Conservation (phyloP, 257 asterid species). For the Capsicum baccatum region DNA sequence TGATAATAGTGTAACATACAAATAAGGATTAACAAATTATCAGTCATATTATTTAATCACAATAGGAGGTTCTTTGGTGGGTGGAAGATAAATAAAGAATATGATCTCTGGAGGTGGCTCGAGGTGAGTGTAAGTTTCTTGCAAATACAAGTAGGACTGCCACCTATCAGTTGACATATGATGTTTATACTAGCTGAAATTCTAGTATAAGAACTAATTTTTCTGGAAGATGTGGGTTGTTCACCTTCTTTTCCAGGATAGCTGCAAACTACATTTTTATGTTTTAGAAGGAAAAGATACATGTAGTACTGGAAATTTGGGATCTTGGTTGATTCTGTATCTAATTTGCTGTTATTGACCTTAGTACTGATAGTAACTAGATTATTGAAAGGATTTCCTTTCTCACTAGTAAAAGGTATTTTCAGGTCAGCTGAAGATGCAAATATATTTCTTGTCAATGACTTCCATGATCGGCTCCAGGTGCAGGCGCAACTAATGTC, state of each 20-base stretch:
- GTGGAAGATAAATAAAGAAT: constrained; percentile 11
- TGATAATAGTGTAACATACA: constrained; percentile 9
- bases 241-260: constrained; percentile 3
- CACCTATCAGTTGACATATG: constrained; percentile 14
- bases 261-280: neutral
- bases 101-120: neutral
- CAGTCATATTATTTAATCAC: constrained; percentile 11
- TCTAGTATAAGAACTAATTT: neutral
- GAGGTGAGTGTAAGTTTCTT: constrained; percentile 5
- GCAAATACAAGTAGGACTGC: neutral
- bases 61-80: constrained; percentile 9
- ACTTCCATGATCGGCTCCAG: constrained; percentile 94
- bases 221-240: constrained; percentile 8
- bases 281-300: constrained; percentile 21
- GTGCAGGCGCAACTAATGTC: constrained; percentile 67
- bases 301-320: neutral
- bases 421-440: constrained; percentile 97
- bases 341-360: constrained; percentile 13
- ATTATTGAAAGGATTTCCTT: constrained; percentile 21
- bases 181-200: constrained; percentile 20
- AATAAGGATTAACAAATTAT: neutral
- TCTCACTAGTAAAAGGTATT: constrained; percentile 31
- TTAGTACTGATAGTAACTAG: constrained; percentile 10
- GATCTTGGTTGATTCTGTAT: constrained; percentile 11
- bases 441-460: constrained; percentile 92